Evolutionary conservation across 495 filamentous ascomycete genomes (phyloP).

Genomic region (Podospora conica): DNA sequence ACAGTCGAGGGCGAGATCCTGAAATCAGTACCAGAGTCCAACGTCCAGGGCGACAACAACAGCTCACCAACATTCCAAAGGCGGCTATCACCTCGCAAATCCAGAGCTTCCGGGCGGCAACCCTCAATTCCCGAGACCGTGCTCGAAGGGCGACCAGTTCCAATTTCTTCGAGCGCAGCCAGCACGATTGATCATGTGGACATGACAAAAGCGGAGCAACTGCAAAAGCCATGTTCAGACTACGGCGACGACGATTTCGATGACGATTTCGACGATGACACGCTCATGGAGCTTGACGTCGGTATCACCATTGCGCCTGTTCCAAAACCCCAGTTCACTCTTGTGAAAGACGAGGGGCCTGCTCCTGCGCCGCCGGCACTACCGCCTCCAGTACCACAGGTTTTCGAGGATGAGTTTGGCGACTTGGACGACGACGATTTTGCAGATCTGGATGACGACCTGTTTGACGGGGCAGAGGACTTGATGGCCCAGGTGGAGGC

Average conservation of each 20-base stretch:
- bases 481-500: constrained; percentile 48
- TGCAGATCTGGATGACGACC: constrained; percentile 58
- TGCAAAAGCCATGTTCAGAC: constrained; percentile 36
- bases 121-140: neutral
- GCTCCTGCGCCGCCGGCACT: neutral
- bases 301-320: constrained; percentile 38
- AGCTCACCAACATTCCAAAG: constrained; percentile 25
- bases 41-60: constrained; percentile 14
- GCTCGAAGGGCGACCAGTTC: neutral
- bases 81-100: constrained; percentile 14
- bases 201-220: constrained; percentile 7
- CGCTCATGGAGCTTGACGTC: constrained; percentile 47
- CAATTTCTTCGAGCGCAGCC: constrained; percentile 6
- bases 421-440: constrained; percentile 31
- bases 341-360: constrained; percentile 31
- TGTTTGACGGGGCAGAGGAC: constrained; percentile 52
- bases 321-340: constrained; percentile 40
- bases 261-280: constrained; percentile 46
- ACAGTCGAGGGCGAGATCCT: constrained; percentile 38
- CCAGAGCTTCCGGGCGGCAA: neutral
- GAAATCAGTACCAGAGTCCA: constrained; percentile 21
- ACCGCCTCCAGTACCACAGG: neutral
- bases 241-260: constrained; percentile 44
- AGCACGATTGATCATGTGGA: constrained; percentile 7
- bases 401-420: constrained; percentile 3